phyloP scores from a whole-genome alignment of 2,329 filamentous ascomycete species.

The Ophiobolus disseminans region DNA sequence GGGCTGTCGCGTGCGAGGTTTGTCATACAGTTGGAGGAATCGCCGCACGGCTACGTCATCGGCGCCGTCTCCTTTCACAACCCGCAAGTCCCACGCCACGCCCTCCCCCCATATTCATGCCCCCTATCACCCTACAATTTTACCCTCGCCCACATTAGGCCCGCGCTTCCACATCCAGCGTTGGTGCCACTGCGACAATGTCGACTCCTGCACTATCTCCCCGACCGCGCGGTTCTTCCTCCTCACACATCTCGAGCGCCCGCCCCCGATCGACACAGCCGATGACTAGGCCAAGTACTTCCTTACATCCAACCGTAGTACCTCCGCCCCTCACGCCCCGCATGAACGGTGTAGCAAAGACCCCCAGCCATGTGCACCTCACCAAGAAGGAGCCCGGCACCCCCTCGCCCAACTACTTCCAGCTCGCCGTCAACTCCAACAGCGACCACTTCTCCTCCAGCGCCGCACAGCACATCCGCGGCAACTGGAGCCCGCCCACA shows the following conservation, averaged over 20 bases:
- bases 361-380: conserved; percentile 34
- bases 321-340: conserved; percentile 39
- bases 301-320: conserved; percentile 31
- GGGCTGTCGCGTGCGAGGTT: neutral
- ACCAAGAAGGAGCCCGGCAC: conserved; percentile 41
- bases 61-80: conserved; percentile 8
- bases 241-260: conserved; percentile 29
- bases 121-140: conserved; percentile 24
- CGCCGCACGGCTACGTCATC: conserved; percentile 1
- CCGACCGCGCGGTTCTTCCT: conserved; percentile 38
- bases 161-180: conserved; percentile 19
- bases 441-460: conserved; percentile 68
- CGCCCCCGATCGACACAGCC: conserved; percentile 37
- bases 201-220: conserved; percentile 46
- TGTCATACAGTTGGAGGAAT: conserved; percentile 2
- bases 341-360: conserved; percentile 44
- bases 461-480: conserved; percentile 65
- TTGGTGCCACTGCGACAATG: conserved; percentile 29
- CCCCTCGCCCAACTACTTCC: conserved; percentile 86
- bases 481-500: conserved; percentile 77
- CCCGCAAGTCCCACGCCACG: conserved; percentile 11
- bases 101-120: conserved; percentile 31
- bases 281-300: conserved; percentile 37
- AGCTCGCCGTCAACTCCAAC: conserved; percentile 70
- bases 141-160: conserved; percentile 14